Evolutionary conservation across 176 grass and related monocot species (phyloP).

Genomic region (Triticum timopheevii): DNA sequence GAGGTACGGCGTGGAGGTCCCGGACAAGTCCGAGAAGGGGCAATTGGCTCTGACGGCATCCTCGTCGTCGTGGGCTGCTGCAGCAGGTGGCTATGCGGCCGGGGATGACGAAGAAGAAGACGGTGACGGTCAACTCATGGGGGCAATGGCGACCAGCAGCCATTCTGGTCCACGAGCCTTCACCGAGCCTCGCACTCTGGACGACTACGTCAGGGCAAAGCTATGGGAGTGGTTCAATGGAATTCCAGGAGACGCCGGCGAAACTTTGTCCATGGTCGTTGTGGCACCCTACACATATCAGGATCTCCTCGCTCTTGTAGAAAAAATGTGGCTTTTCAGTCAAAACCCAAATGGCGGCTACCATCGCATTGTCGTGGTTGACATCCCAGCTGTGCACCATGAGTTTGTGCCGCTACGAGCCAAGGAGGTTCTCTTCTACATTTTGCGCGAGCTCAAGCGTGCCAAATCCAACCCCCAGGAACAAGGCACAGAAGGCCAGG

Average conservation of each 20-base stretch:
- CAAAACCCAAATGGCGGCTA: no score
- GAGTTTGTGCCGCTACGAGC: not conserved
- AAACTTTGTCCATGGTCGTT: not conserved
- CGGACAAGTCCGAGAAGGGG: not conserved
- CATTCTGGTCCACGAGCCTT: not conserved
- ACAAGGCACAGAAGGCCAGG: not conserved
- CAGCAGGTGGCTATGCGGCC: not conserved
- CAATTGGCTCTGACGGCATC: no score
- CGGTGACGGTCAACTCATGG: not conserved
- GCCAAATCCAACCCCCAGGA: not conserved
- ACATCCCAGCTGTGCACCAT: not conserved
- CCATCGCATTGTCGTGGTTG: not conserved
- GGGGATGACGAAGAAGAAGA: not conserved
- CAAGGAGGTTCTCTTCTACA: not conserved
- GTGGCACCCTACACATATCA: no score
- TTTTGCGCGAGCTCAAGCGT: not conserved
- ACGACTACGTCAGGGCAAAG: not conserved
- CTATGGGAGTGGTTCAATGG: fast-evolving
- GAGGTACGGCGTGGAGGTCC: conserved; percentile 9
- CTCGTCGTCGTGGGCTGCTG: not conserved
- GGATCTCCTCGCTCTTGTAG: no score
- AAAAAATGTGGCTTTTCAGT: no score
- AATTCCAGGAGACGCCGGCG: not conserved
- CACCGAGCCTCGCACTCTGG: not conserved
- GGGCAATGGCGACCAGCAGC: not conserved